phyloP scores from a whole-genome alignment of 495 filamentous ascomycete genomes.

The Tuber magnatum region DNA sequence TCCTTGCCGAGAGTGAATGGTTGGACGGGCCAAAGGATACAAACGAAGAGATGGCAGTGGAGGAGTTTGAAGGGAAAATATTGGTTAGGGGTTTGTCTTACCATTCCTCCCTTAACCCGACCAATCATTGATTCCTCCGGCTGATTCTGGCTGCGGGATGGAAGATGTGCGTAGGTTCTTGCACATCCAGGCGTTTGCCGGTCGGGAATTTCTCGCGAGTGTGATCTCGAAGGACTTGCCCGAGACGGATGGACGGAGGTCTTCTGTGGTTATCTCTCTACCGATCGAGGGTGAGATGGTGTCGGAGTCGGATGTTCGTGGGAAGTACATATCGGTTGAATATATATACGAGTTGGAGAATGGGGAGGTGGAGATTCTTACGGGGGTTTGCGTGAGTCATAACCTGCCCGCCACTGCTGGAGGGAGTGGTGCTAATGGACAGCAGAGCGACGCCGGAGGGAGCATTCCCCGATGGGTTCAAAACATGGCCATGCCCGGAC shows the following conservation, averaged over 20 bases:
- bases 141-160: slow-evolving; percentile 1
- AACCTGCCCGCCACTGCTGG: slow-evolving; percentile 18
- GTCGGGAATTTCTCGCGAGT: slow-evolving; percentile 34
- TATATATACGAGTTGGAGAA: slow-evolving; percentile 27
- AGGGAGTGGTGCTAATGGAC: slow-evolving; percentile 14
- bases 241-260: slow-evolving; percentile 17
- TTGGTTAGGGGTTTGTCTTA: slow-evolving; percentile 23
- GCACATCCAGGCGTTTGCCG: slow-evolving; percentile 39
- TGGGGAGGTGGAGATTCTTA: slow-evolving; percentile 30
- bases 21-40: slow-evolving; percentile 26
- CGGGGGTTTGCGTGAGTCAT: slow-evolving; percentile 29
- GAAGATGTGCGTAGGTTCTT: slow-evolving; percentile 36
- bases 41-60: slow-evolving; percentile 22
- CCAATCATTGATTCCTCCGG: neutral
- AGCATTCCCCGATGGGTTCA: slow-evolving; percentile 40
- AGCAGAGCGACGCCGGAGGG: slow-evolving; percentile 36
- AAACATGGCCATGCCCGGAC: slow-evolving; percentile 38
- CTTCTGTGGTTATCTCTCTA: slow-evolving; percentile 31
- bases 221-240: slow-evolving; percentile 33
- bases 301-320: slow-evolving; percentile 28
- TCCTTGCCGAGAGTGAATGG: slow-evolving; percentile 26
- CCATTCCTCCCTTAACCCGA: neutral
- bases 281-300: slow-evolving; percentile 22
- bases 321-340: slow-evolving; percentile 36
- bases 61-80: slow-evolving; percentile 31